A percentile compares a stretch with the other conserved stretches of the same genome.
Evolutionary conservation across 2,329 filamentous ascomycete species (phyloP).

Genomic region (Macrophomina pseudophaseolina): DNA sequence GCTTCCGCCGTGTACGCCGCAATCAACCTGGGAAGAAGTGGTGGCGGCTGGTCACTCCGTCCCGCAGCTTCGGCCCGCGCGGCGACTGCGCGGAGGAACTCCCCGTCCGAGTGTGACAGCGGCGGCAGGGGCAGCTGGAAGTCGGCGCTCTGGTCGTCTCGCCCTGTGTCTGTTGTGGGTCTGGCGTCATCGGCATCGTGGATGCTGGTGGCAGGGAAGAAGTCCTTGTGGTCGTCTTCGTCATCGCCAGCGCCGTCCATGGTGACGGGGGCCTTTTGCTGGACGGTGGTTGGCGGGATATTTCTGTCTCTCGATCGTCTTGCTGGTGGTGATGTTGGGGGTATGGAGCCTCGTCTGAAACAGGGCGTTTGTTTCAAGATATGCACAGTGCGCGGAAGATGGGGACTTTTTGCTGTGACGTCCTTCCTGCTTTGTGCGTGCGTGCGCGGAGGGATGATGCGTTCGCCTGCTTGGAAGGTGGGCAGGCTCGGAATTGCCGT

Average conservation of each 20-base stretch:
- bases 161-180: too few species aligned
- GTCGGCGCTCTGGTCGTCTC: slow-evolving; percentile 7
- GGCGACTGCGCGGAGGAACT: slow-evolving; percentile 15
- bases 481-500: background rate
- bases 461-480: background rate
- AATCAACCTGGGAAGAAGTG: slow-evolving; percentile 14
- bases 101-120: background rate
- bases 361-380: background rate
- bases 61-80: background rate
- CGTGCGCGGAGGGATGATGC: background rate
- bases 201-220: background rate
- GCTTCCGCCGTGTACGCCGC: slow-evolving; percentile 12
- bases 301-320: background rate
- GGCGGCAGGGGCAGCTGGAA: slow-evolving; percentile 21
- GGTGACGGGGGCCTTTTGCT: background rate
- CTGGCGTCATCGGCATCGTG: background rate
- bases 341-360: background rate
- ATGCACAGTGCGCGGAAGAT: background rate
- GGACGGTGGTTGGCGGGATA: slow-evolving; percentile 17
- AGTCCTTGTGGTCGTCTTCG: background rate
- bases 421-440: background rate
- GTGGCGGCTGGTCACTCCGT: background rate
- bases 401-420: background rate
- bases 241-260: background rate
- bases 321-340: background rate